Conservation (phyloP, 1,139 yeast species). For the Chernovozyma sophiae-reginae region DNA sequence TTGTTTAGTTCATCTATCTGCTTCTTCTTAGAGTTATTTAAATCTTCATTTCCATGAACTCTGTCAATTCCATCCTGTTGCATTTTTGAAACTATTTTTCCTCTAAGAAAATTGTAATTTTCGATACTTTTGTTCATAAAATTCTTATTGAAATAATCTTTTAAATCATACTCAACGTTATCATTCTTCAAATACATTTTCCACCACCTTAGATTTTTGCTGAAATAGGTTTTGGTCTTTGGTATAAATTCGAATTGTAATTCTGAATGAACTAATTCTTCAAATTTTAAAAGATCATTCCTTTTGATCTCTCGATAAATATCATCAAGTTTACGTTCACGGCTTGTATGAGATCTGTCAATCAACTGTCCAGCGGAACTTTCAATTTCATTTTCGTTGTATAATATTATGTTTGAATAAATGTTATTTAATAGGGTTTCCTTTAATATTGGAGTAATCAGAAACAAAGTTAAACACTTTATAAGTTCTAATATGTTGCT, state of each 20-base stretch:
- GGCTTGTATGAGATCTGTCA: no score
- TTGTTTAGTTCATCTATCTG: constrained; percentile 14
- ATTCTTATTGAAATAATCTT: constrained; percentile 31
- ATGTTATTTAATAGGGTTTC: constrained; percentile 5
- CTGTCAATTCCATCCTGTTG: constrained; percentile 22
- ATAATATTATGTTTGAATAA: constrained; percentile 6
- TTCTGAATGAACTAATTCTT: constrained; percentile 34
- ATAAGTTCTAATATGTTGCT: constrained; percentile 36
- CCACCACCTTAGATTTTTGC: constrained; percentile 38
- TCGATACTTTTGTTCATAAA: constrained; percentile 43
- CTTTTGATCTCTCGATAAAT: constrained; percentile 14
- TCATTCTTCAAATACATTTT: constrained; percentile 41
- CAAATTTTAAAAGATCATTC: constrained; percentile 25
- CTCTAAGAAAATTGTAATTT: constrained; percentile 33
- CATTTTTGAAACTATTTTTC: constrained; percentile 29
- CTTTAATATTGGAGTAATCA: constrained; percentile 13
- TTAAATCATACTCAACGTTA: constrained; percentile 43
- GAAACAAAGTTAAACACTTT: constrained; percentile 30
- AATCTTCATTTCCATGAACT: constrained; percentile 7
- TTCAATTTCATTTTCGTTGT: constrained; percentile 3
- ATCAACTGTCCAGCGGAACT: no score
- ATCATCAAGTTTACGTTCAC: constrained; percentile 5
- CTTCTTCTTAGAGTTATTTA: background rate
- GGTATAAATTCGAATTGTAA: constrained; percentile 36
- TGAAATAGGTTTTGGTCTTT: constrained; percentile 25